Percentiles rank a stretch among this genome's conserved stretches.
These are phyloP conservation scores for Xylaria polymorpha DNA, from an alignment of 2,329 filamentous ascomycete species.

Conservation along the genomic window DNA sequence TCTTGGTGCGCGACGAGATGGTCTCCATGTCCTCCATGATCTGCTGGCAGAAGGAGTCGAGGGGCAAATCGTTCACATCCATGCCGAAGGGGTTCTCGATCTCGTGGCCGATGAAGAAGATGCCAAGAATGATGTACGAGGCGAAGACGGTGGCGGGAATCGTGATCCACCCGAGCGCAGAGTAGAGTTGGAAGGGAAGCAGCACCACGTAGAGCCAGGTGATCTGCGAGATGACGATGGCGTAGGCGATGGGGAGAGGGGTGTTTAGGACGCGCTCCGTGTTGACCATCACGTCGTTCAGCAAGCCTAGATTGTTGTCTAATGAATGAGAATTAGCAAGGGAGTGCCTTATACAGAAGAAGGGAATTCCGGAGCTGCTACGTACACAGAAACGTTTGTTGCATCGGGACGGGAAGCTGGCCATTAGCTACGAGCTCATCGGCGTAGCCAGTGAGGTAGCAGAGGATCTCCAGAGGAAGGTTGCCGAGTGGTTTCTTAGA, in stretches of 20 bases:
- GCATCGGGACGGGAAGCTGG: conserved; percentile 66
- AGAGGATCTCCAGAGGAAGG: conserved; percentile 83
- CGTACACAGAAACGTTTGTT: conserved; percentile 66
- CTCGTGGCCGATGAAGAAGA: conserved; percentile 79
- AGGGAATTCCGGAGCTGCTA: neutral
- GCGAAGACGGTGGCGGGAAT: conserved; percentile 79
- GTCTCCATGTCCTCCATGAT: conserved; percentile 79
- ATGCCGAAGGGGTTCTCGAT: conserved; percentile 88
- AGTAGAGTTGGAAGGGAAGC: conserved; percentile 82
- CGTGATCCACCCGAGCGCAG: conserved; percentile 74
- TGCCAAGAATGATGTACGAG: conserved; percentile 85
- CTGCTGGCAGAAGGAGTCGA: conserved; percentile 81
- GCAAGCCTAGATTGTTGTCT: conserved; percentile 69
- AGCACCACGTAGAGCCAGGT: conserved; percentile 86
- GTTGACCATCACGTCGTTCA: conserved; percentile 79
- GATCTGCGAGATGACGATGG: conserved; percentile 86
- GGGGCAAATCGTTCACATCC: conserved; percentile 83
- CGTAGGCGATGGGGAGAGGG: conserved; percentile 84
- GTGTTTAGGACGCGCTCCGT: conserved; percentile 85
- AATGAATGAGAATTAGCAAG: conserved; percentile 20
- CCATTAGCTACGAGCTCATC: conserved; percentile 68
- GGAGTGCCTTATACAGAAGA: conserved; percentile 35
- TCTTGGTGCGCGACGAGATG: conserved; percentile 69
- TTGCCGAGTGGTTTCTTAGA: conserved; percentile 80
- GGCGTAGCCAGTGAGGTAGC: conserved; percentile 74